phyloP scores from a whole-genome alignment of 306 rosid species.

The Sesbania bispinosa region DNA sequence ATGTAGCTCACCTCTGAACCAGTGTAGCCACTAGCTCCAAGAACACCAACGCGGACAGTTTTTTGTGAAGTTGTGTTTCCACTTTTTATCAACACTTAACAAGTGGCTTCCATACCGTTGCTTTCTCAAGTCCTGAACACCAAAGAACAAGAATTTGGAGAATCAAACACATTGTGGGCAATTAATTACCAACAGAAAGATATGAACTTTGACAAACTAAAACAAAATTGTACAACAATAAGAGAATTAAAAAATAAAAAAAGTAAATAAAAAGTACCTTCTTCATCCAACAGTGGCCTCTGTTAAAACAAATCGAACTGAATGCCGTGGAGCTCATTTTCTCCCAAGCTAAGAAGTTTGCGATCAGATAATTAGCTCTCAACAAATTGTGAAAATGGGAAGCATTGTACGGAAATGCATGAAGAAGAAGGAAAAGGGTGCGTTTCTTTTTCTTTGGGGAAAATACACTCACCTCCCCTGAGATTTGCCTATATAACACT shows the following conservation, averaged over 20 bases:
- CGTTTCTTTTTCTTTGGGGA: no score
- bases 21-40: constrained; percentile 99
- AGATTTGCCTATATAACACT: no score
- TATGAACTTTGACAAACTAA: background rate
- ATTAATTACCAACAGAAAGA: background rate
- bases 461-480: no score
- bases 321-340: constrained; percentile 45
- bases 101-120: constrained; percentile 38
- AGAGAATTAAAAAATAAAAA: background rate
- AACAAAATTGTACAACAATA: background rate
- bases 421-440: no score
- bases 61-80: constrained; percentile 41
- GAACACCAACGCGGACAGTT: constrained; percentile 79
- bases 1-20: constrained; percentile 77
- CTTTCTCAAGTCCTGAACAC: constrained; percentile 33
- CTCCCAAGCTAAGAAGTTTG: background rate
- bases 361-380: background rate
- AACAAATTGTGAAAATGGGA: background rate
- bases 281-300: constrained; percentile 39
- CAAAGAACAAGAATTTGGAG: background rate
- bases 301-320: constrained; percentile 31
- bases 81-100: constrained; percentile 54
- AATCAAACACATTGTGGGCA: background rate
- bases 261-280: constrained; percentile 22
- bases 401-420: no score